Evolutionary conservation across 1,284 basidiomycete genomes (phyloP).

Genomic region (Irpex lacteus): DNA sequence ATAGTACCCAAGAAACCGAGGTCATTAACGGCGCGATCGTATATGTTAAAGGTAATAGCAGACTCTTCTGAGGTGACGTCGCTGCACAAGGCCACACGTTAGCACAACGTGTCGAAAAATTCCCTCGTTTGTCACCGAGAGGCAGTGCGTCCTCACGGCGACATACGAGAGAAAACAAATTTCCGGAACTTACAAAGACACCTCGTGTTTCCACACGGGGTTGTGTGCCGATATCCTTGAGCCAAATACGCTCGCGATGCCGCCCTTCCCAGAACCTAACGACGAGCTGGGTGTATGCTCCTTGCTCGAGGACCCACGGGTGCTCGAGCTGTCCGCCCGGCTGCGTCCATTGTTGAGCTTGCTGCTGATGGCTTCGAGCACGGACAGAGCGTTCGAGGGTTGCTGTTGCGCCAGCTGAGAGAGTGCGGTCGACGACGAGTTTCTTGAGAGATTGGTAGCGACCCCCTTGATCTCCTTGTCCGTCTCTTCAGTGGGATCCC

Average conservation of each 20-base stretch:
- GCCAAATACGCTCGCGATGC: slow-evolving; percentile 53
- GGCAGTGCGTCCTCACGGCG: background rate
- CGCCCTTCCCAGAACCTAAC: slow-evolving; percentile 32
- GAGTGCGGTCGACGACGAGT: slow-evolving; percentile 59
- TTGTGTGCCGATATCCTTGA: slow-evolving; percentile 69
- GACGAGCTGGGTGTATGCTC: slow-evolving; percentile 38
- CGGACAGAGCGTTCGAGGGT: slow-evolving; percentile 19
- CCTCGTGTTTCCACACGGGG: slow-evolving; percentile 99
- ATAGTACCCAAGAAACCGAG: slow-evolving; percentile 91
- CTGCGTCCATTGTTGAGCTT: slow-evolving; percentile 47
- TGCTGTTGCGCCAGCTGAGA: slow-evolving; percentile 25
- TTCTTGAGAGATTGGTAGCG: slow-evolving; percentile 59
- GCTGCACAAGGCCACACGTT: slow-evolving; percentile 43
- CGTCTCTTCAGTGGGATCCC: slow-evolving; percentile 85
- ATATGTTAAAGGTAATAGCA: slow-evolving; percentile 87
- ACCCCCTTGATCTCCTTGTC: slow-evolving; percentile 86
- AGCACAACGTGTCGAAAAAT: slow-evolving; percentile 13
- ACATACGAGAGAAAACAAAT: slow-evolving; percentile 10
- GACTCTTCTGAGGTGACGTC: slow-evolving; percentile 94
- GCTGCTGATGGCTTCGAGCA: slow-evolving; percentile 67
- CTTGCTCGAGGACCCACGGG: slow-evolving; percentile 26
- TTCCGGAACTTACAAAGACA: slow-evolving; percentile 78
- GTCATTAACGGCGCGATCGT: slow-evolving; percentile 82
- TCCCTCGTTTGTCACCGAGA: too few species aligned
- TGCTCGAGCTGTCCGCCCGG: slow-evolving; percentile 18